Percentiles rank a stretch among this genome's conserved stretches.
phyloP scores from a whole-genome alignment of 176 grass and related monocot genomes.

The Triticum dicoccoides region DNA sequence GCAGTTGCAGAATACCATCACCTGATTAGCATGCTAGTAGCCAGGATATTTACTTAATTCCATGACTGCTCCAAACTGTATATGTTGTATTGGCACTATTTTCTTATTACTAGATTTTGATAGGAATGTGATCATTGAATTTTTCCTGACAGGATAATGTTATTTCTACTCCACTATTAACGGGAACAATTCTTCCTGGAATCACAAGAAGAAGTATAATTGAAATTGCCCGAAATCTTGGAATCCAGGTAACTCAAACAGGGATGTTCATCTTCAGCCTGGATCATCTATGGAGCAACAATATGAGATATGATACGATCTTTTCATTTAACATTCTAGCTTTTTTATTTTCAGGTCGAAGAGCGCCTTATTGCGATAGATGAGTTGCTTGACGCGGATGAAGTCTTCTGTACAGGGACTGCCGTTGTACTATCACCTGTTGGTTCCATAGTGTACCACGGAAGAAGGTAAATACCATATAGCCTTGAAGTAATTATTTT shows the following conservation, averaged over 20 bases:
- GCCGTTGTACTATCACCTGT: slow-evolving; percentile 81
- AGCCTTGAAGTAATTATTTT: background rate
- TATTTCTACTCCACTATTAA: slow-evolving; percentile 70
- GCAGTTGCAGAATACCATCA: background rate
- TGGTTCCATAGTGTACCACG: slow-evolving; percentile 67
- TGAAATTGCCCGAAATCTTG: slow-evolving; percentile 55
- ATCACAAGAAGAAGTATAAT: slow-evolving; percentile 92
- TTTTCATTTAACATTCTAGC: background rate
- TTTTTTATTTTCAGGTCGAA: slow-evolving; percentile 48
- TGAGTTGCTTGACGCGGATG: slow-evolving; percentile 75
- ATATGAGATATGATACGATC: background rate
- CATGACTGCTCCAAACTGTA: slow-evolving; percentile 1
- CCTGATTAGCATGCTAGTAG: background rate
- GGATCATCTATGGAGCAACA: too few species aligned
- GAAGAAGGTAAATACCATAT: slow-evolving; percentile 48
- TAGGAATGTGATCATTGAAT: background rate
- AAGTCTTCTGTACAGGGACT: slow-evolving; percentile 94
- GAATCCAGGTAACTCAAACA: slow-evolving; percentile 57
- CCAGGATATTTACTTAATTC: background rate
- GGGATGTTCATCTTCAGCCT: background rate
- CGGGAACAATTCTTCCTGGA: slow-evolving; percentile 88
- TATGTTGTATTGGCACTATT: background rate
- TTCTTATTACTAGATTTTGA: background rate
- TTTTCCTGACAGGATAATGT: slow-evolving; percentile 55
- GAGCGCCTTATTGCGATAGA: slow-evolving; percentile 61